A percentile compares a stretch with the other conserved stretches of the same genome.
phyloP scores from a whole-genome alignment of 2,329 filamentous ascomycete species.

The Hirsutella rhossiliensis region DNA sequence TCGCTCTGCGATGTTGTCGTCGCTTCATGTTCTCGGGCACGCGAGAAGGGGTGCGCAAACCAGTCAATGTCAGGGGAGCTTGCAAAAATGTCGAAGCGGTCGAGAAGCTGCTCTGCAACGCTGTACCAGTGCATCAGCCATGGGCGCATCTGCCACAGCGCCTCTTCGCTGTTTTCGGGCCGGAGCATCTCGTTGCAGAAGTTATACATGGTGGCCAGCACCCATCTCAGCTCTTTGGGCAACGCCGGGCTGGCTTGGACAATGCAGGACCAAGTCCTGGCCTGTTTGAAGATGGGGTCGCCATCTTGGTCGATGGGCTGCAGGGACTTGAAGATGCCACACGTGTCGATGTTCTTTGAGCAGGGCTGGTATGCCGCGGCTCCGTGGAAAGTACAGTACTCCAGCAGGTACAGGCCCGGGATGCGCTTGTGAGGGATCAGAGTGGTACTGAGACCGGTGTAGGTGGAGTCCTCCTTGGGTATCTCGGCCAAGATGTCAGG shows the following conservation, averaged over 20 bases:
- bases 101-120: conserved; percentile 13
- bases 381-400: conserved; percentile 15
- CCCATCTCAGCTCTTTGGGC: conserved; percentile 18
- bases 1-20: too few species aligned
- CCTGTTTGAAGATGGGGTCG: conserved; percentile 14
- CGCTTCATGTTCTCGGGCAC: too few species aligned
- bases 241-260: conserved; percentile 10
- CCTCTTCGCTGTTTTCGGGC: conserved; percentile 4
- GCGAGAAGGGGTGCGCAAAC: conserved; percentile 5
- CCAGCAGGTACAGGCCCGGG: conserved; percentile 11
- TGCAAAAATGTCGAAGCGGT: conserved; percentile 4
- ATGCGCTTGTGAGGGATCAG: conserved; percentile 12
- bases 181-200: conserved; percentile 16
- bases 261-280: conserved; percentile 19
- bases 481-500: conserved; percentile 7
- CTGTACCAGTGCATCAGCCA: conserved; percentile 18
- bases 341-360: conserved; percentile 7
- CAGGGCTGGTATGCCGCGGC: conserved; percentile 18
- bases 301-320: conserved; percentile 8
- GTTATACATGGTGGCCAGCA: conserved; percentile 18
- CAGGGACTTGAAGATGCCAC: conserved; percentile 11
- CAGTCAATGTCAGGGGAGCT: conserved; percentile 13
- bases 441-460: conserved; percentile 6
- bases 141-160: conserved; percentile 11
- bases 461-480: conserved; percentile 12